Evolutionary conservation across 2,329 filamentous ascomycete species (phyloP).

Genomic region (Diaporthe velutina): DNA sequence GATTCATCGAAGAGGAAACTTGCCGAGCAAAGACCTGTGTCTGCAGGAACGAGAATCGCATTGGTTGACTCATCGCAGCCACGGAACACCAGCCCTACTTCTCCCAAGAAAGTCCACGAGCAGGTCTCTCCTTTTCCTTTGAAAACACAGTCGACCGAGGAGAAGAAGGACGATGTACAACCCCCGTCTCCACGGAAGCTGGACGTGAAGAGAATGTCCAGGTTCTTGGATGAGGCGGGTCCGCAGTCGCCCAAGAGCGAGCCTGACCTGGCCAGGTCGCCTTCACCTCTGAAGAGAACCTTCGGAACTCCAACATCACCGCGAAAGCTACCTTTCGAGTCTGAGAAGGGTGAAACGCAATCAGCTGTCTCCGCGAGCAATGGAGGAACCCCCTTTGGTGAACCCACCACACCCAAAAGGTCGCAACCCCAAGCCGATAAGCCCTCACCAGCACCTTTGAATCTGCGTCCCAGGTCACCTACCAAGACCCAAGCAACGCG

Average conservation of each 20-base stretch:
- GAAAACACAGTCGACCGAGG: constrained; percentile 43
- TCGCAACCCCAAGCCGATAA: constrained; percentile 43
- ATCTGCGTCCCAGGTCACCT: constrained; percentile 33
- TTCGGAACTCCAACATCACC: constrained; percentile 33
- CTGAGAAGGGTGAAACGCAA: constrained; percentile 47
- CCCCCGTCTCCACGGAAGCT: constrained; percentile 69
- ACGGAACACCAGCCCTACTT: constrained; percentile 42
- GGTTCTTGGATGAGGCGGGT: constrained; percentile 64
- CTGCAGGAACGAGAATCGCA: constrained; percentile 43
- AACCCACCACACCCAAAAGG: constrained; percentile 42
- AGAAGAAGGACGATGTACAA: constrained; percentile 51
- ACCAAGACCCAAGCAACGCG: constrained; percentile 36
- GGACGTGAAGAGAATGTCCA: constrained; percentile 70
- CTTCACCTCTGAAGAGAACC: constrained; percentile 52
- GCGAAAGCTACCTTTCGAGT: constrained; percentile 42
- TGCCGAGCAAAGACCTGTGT: constrained; percentile 41
- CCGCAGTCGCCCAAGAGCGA: constrained; percentile 47
- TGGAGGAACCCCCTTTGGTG: constrained; percentile 51
- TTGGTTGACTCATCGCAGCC: constrained; percentile 46
- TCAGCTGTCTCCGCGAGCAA: constrained; percentile 54
- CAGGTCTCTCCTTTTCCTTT: constrained; percentile 48
- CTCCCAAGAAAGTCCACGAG: constrained; percentile 50
- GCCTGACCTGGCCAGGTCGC: constrained; percentile 44
- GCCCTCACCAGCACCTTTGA: constrained; percentile 36
- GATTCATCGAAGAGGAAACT: constrained; percentile 39